Base-by-base conservation (phyloP, 352 stramenopile species). In the Thraustochytrium sp. region DNA sequence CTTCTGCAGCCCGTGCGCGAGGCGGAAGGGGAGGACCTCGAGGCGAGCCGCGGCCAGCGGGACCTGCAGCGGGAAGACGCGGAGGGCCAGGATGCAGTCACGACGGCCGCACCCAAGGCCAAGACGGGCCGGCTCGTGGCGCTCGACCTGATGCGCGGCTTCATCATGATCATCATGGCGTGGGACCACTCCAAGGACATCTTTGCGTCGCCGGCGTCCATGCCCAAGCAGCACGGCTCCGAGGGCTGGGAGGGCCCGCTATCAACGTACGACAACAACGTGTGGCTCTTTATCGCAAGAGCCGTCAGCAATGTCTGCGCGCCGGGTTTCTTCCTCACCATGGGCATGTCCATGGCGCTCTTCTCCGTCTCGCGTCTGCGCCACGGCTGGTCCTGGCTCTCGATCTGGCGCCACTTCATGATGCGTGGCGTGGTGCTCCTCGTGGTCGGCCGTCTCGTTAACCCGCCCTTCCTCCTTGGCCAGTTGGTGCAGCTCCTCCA, bases 141-240 rank as follows among this genome's bases (percentile, higher is more conserved):
- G 5, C 63, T 75, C n/a, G 63, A 75, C 40, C 40, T 75, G 5
- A 65, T 75, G 37, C 63, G 63, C 31, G 63, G 63, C 26, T 75
- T 75, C n/a, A 75, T 75, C 46, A 75, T 75, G 63, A 75, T 75
- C 40, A 75, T 75, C 31, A 75, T 75, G 63, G 26, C 34, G 34
- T 75, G 63, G 63, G 63, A 75, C 46, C 63, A 75, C 31, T 21
- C 46, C 37, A 75, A 75, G 63, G 63, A 75, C 46, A 75, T 75
- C 37, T 63, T 63, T 63, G 54, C 18, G 36, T 5, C 5, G 5
- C 5, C 54, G 5, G 36, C 26, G 5, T 75, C 5, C 5, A 16
- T 16, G 63, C 37, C 46, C 4, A 63, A 75, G 31, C 34, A 37
- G 5, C 5, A 61, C 5, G 63, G 63, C 23, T 61, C 16, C 5